Evolutionary conservation across 441 rosid species (phyloP).

Genomic region (Hura crepitans): DNA sequence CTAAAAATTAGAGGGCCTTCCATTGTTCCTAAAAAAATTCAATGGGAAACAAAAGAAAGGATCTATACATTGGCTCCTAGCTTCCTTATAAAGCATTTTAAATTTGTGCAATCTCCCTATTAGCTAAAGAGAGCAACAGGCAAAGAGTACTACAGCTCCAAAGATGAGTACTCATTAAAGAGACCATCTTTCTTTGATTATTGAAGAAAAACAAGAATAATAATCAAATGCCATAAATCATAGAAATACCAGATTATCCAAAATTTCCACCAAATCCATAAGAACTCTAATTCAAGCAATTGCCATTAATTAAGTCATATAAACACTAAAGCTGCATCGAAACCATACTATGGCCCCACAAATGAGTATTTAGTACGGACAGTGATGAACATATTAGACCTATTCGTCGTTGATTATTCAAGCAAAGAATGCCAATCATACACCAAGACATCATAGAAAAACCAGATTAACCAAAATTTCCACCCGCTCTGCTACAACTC

Average conservation of each 20-base stretch:
- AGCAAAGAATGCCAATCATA: background rate
- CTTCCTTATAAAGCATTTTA: background rate
- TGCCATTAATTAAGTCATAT: too few relatives aligned
- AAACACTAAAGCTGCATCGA: too few relatives aligned
- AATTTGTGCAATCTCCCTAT: background rate
- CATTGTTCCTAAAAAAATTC: background rate
- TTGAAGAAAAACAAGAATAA: background rate
- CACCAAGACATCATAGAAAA: background rate
- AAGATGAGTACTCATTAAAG: background rate
- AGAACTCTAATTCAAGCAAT: too few relatives aligned
- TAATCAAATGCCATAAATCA: background rate
- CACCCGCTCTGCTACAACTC: background rate
- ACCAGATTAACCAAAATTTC: background rate
- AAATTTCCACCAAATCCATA: background rate
- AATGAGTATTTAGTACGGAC: background rate
- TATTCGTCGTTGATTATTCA: background rate
- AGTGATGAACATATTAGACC: background rate
- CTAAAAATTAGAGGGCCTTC: background rate
- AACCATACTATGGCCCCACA: background rate
- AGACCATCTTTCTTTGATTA: background rate
- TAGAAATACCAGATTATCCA: background rate
- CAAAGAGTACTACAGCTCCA: background rate
- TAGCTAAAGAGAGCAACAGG: background rate
- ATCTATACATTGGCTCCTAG: background rate
- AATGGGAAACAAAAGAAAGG: background rate